A percentile compares a stretch with the other conserved stretches of the same genome.
phyloP scores from a whole-genome alignment of 192 early-diverging fungal genomes.

The Fimicolochytrium jonesii region DNA sequence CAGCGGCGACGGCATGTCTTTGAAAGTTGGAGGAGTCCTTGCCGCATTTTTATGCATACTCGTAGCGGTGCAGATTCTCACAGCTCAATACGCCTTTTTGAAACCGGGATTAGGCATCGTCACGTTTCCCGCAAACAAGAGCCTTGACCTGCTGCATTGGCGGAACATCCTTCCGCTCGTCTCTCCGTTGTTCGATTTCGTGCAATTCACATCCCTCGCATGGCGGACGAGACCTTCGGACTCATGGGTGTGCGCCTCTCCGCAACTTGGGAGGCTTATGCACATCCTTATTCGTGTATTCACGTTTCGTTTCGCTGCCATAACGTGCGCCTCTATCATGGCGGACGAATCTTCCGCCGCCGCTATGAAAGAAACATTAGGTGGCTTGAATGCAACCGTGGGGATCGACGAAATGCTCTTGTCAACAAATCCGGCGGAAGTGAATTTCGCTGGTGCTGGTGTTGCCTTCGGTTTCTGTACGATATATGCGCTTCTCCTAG shows the following conservation, averaged over 20 bases:
- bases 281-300: neutral
- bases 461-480: neutral
- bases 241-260: conserved; percentile 10
- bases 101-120: conserved; percentile 22
- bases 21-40: neutral
- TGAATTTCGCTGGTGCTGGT: too few species aligned
- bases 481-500: conserved; percentile 7
- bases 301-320: neutral
- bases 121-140: neutral
- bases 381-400: too few species aligned
- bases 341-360: too few species aligned
- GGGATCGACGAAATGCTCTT: too few species aligned
- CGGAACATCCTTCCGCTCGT: conserved; percentile 8
- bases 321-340: too few species aligned
- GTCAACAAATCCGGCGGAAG: too few species aligned
- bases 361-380: too few species aligned
- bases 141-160: conserved; percentile 7
- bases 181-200: conserved; percentile 10
- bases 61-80: conserved; percentile 2
- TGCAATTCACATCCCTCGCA: conserved; percentile 14
- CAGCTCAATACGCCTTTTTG: conserved; percentile 16
- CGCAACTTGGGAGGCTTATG: neutral
- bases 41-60: neutral
- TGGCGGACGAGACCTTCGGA: conserved; percentile 4
- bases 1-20: too few species aligned